Conservation (phyloP, 116 monocot species). For the Iris pallida region DNA sequence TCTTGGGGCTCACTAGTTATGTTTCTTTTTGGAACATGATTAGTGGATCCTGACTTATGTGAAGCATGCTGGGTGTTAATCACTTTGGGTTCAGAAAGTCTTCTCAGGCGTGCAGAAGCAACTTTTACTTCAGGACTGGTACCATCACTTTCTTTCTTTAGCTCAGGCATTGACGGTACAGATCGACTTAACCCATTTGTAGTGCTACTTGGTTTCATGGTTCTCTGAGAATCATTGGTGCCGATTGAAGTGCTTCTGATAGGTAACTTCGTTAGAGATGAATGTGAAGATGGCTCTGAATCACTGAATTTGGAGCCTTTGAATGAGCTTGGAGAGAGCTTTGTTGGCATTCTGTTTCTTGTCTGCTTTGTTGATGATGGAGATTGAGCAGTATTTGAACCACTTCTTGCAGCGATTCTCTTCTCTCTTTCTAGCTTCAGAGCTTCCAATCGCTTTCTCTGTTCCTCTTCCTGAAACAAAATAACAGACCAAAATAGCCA, state of each 20-base stretch:
- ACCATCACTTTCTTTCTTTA: slow-evolving; percentile 41
- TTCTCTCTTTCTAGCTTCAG: slow-evolving; percentile 80
- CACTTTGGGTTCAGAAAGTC: slow-evolving; percentile 52
- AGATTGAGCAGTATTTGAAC: slow-evolving; percentile 28
- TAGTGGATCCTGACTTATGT: slow-evolving; percentile 19
- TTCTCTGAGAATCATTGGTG: slow-evolving; percentile 31
- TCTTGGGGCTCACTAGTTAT: slow-evolving; percentile 35
- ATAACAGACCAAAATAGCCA: not conserved
- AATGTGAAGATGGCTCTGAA: slow-evolving; percentile 41
- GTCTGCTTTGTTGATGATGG: slow-evolving; percentile 25
- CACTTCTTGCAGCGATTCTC: slow-evolving; percentile 77
- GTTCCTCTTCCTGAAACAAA: slow-evolving; percentile 72
- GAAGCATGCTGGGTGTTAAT: slow-evolving; percentile 17
- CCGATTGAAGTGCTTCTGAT: slow-evolving; percentile 29
- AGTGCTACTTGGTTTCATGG: slow-evolving; percentile 18
- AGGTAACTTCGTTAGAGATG: slow-evolving; percentile 38
- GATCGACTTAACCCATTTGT: slow-evolving; percentile 41
- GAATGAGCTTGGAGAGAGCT: slow-evolving; percentile 35
- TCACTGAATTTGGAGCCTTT: slow-evolving; percentile 67
- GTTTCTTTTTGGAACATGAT: slow-evolving; percentile 22
- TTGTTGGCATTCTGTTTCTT: slow-evolving; percentile 27
- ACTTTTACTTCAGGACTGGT: slow-evolving; percentile 19
- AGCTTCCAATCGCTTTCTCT: slow-evolving; percentile 67
- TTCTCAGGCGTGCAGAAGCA: slow-evolving; percentile 27
- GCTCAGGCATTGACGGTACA: slow-evolving; percentile 41